A percentile compares a stretch with the other conserved stretches of the same genome.
These are phyloP conservation scores for Camptophora hylomeconis DNA, from an alignment of 2,329 filamentous ascomycete species.

Conservation along the genomic window DNA sequence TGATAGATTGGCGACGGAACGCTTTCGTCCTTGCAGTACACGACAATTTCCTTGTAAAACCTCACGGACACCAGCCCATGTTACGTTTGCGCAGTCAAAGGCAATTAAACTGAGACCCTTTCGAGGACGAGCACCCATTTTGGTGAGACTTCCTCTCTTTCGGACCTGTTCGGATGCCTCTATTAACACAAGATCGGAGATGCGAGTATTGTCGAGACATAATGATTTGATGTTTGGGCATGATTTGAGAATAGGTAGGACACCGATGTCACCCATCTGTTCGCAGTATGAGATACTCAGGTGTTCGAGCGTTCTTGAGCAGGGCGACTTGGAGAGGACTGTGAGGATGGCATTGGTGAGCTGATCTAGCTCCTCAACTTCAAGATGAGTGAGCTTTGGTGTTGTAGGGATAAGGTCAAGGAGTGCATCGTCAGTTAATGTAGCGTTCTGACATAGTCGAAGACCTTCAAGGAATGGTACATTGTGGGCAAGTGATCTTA, in stretches of 20 bases:
- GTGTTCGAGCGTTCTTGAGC: constrained; percentile 58
- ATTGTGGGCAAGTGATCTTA: constrained; percentile 59
- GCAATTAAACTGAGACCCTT: constrained; percentile 64
- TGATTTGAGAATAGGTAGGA: constrained; percentile 67
- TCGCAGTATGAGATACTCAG: constrained; percentile 87
- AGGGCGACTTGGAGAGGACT: constrained; percentile 63
- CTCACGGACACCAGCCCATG: constrained; percentile 82
- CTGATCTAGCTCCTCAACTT: constrained; percentile 71
- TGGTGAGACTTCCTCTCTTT: constrained; percentile 43
- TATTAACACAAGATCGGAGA: constrained; percentile 72
- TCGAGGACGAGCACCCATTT: constrained; percentile 31
- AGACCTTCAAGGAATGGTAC: constrained; percentile 72
- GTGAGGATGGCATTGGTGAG: constrained; percentile 65
- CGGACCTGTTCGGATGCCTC: constrained; percentile 76
- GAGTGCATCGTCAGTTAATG: constrained; percentile 61
- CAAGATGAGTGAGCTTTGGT: constrained; percentile 68
- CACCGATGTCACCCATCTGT: constrained; percentile 65
- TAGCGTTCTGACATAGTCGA: constrained; percentile 65
- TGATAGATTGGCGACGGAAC: constrained; percentile 7
- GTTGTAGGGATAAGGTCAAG: constrained; percentile 60
- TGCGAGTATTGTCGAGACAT: constrained; percentile 85
- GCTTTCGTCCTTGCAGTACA: constrained; percentile 29
- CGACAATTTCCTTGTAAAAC: constrained; percentile 76
- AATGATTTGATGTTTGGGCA: constrained; percentile 58
- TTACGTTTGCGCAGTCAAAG: constrained; percentile 85